Evolutionary conservation across 106 monocot species (phyloP).

Genomic region (Phalaenopsis aphrodite): DNA sequence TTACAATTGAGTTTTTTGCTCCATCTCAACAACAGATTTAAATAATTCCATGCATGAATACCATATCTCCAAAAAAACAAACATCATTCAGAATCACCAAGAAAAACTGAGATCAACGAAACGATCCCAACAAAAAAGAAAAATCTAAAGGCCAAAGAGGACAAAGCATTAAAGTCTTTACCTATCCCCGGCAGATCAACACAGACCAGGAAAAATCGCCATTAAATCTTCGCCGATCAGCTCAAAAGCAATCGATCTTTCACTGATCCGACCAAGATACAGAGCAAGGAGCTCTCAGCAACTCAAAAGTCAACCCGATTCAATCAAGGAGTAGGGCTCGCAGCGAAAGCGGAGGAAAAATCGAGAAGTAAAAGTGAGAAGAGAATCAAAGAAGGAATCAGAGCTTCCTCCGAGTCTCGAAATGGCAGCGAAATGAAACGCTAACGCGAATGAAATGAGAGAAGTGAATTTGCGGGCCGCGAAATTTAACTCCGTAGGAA

Average conservation of each 20-base stretch:
- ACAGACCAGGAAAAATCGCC: background rate
- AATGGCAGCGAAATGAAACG: background rate
- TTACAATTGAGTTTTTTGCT: background rate
- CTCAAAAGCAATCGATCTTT: background rate
- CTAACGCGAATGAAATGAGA: background rate
- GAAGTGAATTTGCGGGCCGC: background rate
- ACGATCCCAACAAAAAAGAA: background rate
- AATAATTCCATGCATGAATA: background rate
- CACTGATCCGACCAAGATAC: background rate
- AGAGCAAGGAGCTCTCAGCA: too few species aligned
- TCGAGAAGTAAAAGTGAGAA: background rate
- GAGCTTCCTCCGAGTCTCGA: slow-evolving; percentile 2
- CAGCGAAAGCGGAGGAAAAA: background rate
- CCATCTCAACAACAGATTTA: background rate
- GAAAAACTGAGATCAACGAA: background rate
- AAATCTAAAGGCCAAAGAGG: background rate
- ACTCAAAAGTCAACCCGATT: background rate
- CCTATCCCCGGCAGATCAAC: background rate
- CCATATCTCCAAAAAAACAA: background rate
- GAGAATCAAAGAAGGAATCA: background rate
- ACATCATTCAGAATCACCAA: background rate
- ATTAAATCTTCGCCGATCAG: background rate
- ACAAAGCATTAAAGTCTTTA: background rate
- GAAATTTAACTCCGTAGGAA: background rate
- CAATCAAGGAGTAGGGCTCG: background rate